Evolutionary conservation across 345 rosid species (phyloP).

Genomic region (Passiflora organensis): DNA sequence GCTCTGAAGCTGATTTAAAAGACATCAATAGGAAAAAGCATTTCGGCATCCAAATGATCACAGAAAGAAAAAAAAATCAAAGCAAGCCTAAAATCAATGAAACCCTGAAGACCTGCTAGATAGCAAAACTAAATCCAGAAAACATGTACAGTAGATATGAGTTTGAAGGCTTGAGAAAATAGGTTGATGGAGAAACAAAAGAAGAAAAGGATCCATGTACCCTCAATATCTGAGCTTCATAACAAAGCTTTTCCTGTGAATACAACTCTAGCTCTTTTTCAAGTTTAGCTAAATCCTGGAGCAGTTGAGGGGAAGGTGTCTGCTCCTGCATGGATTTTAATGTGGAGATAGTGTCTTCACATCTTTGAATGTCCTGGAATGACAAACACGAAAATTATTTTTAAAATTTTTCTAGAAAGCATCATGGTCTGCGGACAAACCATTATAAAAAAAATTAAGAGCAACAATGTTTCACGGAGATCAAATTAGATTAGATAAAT

Average conservation of each 20-base stretch:
- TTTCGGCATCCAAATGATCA: background rate
- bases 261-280: conserved; percentile 72
- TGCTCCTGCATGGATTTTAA: conserved; percentile 68
- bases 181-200: conserved; percentile 3
- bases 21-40: background rate
- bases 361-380: conserved; percentile 75
- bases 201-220: conserved; percentile 30
- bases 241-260: conserved; percentile 91
- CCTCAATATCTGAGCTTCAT: conserved; percentile 91
- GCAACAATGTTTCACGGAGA: too few species aligned
- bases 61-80: background rate
- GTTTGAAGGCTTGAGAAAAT: background rate
- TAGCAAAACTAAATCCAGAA: conserved; percentile 3
- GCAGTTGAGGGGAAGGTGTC: conserved; percentile 59
- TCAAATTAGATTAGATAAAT: background rate
- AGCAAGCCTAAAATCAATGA: background rate
- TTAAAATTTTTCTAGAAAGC: too few species aligned
- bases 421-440: background rate
- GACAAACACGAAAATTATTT: background rate
- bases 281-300: conserved; percentile 60
- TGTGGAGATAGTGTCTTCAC: conserved; percentile 65
- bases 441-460: too few species aligned
- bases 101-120: background rate
- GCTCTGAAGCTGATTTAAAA: too few species aligned
- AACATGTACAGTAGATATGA: too few species aligned